A percentile compares a stretch with the other conserved stretches of the same genome.
Evolutionary conservation across 2,329 filamentous ascomycete genomes (phyloP).

Genomic region (Dactylellina parvicollis): DNA sequence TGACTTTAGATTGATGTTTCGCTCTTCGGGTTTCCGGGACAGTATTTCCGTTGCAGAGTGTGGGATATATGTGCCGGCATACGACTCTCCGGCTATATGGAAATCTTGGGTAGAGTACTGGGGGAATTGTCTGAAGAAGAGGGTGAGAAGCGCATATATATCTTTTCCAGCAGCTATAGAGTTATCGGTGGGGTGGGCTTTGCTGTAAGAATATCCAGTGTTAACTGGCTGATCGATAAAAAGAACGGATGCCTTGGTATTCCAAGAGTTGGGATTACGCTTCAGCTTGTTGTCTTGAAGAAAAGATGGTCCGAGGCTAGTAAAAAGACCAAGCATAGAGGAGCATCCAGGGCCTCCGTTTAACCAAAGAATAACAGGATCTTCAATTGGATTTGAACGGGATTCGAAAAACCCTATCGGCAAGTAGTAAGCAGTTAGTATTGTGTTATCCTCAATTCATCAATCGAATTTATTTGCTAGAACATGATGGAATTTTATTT

Average conservation of each 20-base stretch:
- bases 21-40: slow-evolving; percentile 85
- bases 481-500: neutral
- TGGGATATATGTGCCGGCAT: slow-evolving; percentile 93
- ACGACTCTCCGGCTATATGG: slow-evolving; percentile 96
- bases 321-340: slow-evolving; percentile 93
- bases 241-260: slow-evolving; percentile 95
- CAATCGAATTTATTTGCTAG: too few species aligned
- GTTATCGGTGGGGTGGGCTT: slow-evolving; percentile 81
- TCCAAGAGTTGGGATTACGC: slow-evolving; percentile 92
- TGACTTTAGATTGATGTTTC: slow-evolving; percentile 97
- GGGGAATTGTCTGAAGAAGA: slow-evolving; percentile 99
- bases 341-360: slow-evolving; percentile 98
- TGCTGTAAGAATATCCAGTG: slow-evolving; percentile 95
- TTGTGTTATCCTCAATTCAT: slow-evolving; percentile 11
- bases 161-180: slow-evolving; percentile 97
- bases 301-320: slow-evolving; percentile 95
- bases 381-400: slow-evolving; percentile 94
- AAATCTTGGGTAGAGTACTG: slow-evolving; percentile 94
- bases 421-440: neutral
- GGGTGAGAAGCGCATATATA: slow-evolving; percentile 91
- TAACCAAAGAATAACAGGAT: slow-evolving; percentile 92
- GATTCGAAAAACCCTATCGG: slow-evolving; percentile 98
- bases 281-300: slow-evolving; percentile 82
- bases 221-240: slow-evolving; percentile 99
- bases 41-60: slow-evolving; percentile 91